phyloP scores from a whole-genome alignment of 2,329 filamentous ascomycete species.

The Sporothrix luriei region DNA sequence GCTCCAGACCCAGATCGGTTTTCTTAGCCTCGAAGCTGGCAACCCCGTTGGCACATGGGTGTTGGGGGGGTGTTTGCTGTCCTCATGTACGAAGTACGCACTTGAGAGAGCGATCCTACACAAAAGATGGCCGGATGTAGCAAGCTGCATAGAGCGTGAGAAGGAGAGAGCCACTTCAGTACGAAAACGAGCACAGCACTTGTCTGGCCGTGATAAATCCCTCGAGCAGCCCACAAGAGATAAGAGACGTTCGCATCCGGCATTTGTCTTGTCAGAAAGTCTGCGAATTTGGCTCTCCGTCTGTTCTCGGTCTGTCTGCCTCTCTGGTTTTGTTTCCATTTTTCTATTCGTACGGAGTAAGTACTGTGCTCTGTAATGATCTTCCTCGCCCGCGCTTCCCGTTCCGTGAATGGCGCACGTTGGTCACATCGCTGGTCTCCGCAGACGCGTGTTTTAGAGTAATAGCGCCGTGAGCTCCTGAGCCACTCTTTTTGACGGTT shows the following conservation, averaged over 20 bases:
- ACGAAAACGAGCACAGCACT: neutral
- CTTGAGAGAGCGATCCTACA: constrained; percentile 20
- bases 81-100: too few relatives aligned
- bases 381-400: constrained; percentile 12
- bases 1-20: constrained; percentile 2
- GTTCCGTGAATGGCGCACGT: neutral
- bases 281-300: neutral
- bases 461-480: too few relatives aligned
- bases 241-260: neutral
- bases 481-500: too few relatives aligned
- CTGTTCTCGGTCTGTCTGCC: too few relatives aligned
- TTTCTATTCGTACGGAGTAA: too few relatives aligned
- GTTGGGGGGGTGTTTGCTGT: neutral
- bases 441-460: too few relatives aligned
- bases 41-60: neutral
- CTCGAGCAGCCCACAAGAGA: neutral
- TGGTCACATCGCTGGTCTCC: neutral
- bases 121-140: neutral
- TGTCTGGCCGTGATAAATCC: neutral
- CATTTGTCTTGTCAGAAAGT: neutral
- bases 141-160: constrained; percentile 16
- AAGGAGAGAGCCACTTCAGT: neutral
- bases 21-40: neutral
- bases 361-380: neutral
- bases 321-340: neutral